Evolutionary conservation across 2,329 filamentous ascomycete genomes (phyloP).

Genomic region (Verticillium dahliae): DNA sequence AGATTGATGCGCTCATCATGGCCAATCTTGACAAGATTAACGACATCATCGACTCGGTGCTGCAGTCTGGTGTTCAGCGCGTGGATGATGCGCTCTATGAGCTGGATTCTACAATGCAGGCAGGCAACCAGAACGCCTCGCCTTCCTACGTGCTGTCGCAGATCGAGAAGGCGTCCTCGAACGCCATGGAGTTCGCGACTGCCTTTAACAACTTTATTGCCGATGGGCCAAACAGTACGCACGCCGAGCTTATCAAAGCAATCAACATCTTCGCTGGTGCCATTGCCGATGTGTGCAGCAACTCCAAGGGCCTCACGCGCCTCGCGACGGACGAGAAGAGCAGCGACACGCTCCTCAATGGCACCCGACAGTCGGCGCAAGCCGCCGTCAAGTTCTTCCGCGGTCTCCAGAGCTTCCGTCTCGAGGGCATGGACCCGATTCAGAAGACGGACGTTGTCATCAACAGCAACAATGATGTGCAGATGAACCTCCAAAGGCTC

Average conservation of each 20-base stretch:
- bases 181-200: slow-evolving; percentile 93
- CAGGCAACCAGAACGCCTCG: slow-evolving; percentile 95
- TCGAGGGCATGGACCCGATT: slow-evolving; percentile 82
- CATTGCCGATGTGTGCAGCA: slow-evolving; percentile 88
- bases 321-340: slow-evolving; percentile 96
- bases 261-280: slow-evolving; percentile 87
- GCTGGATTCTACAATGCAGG: slow-evolving; percentile 95
- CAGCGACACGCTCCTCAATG: slow-evolving; percentile 75
- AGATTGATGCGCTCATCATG: slow-evolving; percentile 84
- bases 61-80: slow-evolving; percentile 86
- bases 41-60: slow-evolving; percentile 93
- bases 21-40: slow-evolving; percentile 89
- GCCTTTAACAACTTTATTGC: slow-evolving; percentile 98
- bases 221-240: slow-evolving; percentile 84
- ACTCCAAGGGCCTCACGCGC: slow-evolving; percentile 89
- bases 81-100: slow-evolving; percentile 97
- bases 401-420: slow-evolving; percentile 83
- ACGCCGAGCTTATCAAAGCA: slow-evolving; percentile 87
- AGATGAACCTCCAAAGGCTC: slow-evolving; percentile 86
- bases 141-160: slow-evolving; percentile 92
- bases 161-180: slow-evolving; percentile 92
- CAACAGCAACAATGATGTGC: slow-evolving; percentile 93
- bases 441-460: slow-evolving; percentile 97
- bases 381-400: slow-evolving; percentile 94
- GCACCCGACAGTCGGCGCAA: slow-evolving; percentile 76